Evolutionary conservation across 257 asterid species (phyloP).

Genomic region (Pogostemon cablin): DNA sequence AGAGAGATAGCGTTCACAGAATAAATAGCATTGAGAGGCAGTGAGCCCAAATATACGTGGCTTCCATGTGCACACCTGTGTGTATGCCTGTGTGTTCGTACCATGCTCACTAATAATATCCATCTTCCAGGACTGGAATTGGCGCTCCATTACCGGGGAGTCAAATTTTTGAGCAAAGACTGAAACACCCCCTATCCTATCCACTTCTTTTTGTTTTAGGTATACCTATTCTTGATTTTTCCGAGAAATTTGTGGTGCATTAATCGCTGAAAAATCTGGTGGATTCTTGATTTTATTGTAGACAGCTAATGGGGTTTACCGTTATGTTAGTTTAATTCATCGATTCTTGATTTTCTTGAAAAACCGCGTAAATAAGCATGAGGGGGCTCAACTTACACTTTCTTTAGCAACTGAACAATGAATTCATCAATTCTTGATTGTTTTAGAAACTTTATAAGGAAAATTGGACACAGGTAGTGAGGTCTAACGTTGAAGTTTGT

Average conservation of each 20-base stretch:
- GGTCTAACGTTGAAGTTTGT: too few relatives aligned
- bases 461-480: neutral
- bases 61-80: slow-evolving; percentile 44
- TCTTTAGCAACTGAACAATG: too few relatives aligned
- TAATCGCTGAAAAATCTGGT: too few relatives aligned
- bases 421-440: neutral
- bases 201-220: neutral
- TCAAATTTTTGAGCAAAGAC: slow-evolving; percentile 30
- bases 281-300: too few relatives aligned
- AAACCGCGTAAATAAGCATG: too few relatives aligned
- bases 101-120: slow-evolving; percentile 26
- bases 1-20: slow-evolving; percentile 58
- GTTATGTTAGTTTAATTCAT: too few relatives aligned
- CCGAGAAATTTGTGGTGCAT: too few relatives aligned
- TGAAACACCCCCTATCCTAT: slow-evolving; percentile 9
- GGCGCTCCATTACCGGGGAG: slow-evolving; percentile 17
- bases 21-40: slow-evolving; percentile 33
- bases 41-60: slow-evolving; percentile 37
- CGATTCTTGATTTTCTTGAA: neutral
- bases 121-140: slow-evolving; percentile 22
- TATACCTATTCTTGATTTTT: too few relatives aligned
- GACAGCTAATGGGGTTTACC: too few relatives aligned
- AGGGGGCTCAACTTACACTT: too few relatives aligned
- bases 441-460: neutral
- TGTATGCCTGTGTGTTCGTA: slow-evolving; percentile 35